phyloP scores from a whole-genome alignment of 164 flowering plant species.

The Hamamelis virginiana region DNA sequence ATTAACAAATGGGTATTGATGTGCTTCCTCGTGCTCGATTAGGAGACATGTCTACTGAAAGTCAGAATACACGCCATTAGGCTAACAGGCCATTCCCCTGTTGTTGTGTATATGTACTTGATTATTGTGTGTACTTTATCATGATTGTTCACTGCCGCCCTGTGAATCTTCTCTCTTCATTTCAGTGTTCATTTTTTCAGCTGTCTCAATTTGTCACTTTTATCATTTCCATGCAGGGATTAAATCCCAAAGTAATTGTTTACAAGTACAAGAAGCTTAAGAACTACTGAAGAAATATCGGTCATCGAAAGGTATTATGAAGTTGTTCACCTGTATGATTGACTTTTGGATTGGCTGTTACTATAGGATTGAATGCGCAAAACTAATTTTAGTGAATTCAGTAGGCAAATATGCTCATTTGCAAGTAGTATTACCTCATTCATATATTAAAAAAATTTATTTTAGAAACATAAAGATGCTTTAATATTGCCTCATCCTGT shows the following conservation, averaged over 20 bases:
- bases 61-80: too few species aligned
- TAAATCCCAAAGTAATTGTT: constrained; percentile 71
- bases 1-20: too few species aligned
- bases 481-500: neutral
- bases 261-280: constrained; percentile 86
- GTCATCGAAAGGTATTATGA: constrained; percentile 83
- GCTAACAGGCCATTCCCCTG: too few species aligned
- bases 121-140: too few species aligned
- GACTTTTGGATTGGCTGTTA: neutral
- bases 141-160: constrained; percentile 33
- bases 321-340: neutral
- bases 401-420: neutral
- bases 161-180: neutral
- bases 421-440: neutral
- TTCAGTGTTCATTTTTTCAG: neutral
- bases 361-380: neutral
- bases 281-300: constrained; percentile 83
- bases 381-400: neutral
- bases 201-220: neutral
- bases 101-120: too few species aligned
- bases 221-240: constrained; percentile 41
- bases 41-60: too few species aligned
- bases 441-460: neutral
- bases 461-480: neutral
- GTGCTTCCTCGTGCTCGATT: too few species aligned